Evolutionary conservation across 2,329 filamentous ascomycete species (phyloP).

Genomic region (Venturia nashicola): DNA sequence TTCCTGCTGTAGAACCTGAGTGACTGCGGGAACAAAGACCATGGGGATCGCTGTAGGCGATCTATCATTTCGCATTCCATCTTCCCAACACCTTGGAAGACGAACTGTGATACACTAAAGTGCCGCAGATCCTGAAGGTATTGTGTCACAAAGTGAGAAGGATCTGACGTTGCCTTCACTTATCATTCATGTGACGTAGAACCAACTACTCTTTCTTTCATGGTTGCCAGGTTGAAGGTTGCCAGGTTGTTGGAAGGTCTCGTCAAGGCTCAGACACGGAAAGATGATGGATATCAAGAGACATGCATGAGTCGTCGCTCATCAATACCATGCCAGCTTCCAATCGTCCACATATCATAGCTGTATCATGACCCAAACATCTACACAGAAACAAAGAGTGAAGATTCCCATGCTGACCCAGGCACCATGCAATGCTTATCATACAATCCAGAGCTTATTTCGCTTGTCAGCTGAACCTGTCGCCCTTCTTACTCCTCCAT

Average conservation of each 20-base stretch:
- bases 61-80: background rate
- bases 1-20: background rate
- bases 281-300: background rate
- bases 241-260: too few relatives aligned
- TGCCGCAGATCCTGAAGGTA: too few relatives aligned
- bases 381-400: background rate
- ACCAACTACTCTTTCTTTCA: too few relatives aligned
- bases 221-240: too few relatives aligned
- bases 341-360: background rate
- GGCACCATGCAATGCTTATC: background rate
- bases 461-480: conserved; percentile 49
- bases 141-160: too few relatives aligned
- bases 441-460: background rate
- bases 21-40: background rate
- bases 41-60: background rate
- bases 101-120: background rate
- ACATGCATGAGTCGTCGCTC: background rate
- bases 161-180: too few relatives aligned
- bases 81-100: background rate
- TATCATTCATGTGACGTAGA: too few relatives aligned
- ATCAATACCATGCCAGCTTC: background rate
- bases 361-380: background rate
- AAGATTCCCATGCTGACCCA: background rate
- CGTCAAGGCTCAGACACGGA: background rate
- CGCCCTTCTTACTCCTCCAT: conserved; percentile 69